These are phyloP conservation scores for Sarocladiaceae sp. DNA, from an alignment of 2,329 filamentous ascomycete genomes.

Conservation along the genomic window DNA sequence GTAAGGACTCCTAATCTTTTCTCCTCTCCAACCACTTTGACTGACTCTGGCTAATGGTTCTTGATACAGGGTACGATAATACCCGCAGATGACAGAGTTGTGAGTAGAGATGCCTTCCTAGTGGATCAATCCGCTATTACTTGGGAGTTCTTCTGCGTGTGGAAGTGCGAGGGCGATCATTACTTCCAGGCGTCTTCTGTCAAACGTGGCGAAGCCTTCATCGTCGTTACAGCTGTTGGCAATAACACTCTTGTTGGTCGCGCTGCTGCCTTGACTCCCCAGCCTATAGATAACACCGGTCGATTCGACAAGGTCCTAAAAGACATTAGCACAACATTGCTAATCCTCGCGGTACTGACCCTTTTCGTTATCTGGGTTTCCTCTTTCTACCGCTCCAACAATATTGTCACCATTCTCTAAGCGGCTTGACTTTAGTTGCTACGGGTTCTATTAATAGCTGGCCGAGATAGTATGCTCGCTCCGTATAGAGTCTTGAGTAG, in stretches of 20 bases:
- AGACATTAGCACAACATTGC: slow-evolving; percentile 75
- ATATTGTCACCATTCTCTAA: slow-evolving; percentile 73
- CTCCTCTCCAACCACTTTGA: too few species aligned
- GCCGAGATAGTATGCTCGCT: too few species aligned
- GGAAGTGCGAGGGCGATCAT: slow-evolving; percentile 77
- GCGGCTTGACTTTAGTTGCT: too few species aligned
- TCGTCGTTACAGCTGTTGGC: slow-evolving; percentile 79
- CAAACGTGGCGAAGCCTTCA: slow-evolving; percentile 84
- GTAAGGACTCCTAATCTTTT: too few species aligned
- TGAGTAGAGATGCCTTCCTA: slow-evolving; percentile 78
- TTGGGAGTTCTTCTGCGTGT: slow-evolving; percentile 85
- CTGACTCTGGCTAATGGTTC: too few species aligned
- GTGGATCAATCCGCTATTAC: slow-evolving; percentile 91
- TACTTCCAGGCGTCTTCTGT: slow-evolving; percentile 84
- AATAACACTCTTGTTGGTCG: slow-evolving; percentile 89
- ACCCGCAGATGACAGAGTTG: slow-evolving; percentile 80
- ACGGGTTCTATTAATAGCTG: too few species aligned
- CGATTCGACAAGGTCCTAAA: slow-evolving; percentile 92
- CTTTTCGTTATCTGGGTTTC: slow-evolving; percentile 81
- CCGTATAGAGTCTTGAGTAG: too few species aligned
- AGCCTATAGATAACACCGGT: slow-evolving; percentile 68
- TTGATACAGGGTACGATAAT: slow-evolving; percentile 91
- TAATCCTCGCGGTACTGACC: slow-evolving; percentile 76
- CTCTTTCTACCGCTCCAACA: slow-evolving; percentile 83
- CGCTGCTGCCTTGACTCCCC: slow-evolving; percentile 79